Conservation (phyloP, 2,329 filamentous ascomycete species). For the Verticillium zaregamsianum region DNA sequence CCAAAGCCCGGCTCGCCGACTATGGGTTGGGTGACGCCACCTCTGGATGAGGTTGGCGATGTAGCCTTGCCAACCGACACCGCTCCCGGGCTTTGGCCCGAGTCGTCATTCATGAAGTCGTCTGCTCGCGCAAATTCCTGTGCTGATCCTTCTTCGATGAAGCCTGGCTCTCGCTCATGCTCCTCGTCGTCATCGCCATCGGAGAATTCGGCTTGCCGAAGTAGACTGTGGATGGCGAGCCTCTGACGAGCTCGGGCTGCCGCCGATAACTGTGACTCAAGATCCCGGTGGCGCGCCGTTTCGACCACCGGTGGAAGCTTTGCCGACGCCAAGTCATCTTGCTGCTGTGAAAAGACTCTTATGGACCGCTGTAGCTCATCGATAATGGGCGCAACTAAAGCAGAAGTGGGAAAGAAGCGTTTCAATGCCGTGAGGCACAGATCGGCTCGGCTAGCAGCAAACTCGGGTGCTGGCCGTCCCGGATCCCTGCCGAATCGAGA, state of each 20-base stretch:
- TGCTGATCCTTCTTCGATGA: background rate
- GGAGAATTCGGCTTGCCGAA: conserved; percentile 19
- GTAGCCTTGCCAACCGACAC: background rate
- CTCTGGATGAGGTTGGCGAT: background rate
- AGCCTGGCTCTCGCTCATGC: conserved; percentile 1
- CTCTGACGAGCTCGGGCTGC: conserved; percentile 16
- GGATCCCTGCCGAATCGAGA: conserved; percentile 12
- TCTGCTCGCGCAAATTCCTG: background rate
- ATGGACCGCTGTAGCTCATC: conserved; percentile 18
- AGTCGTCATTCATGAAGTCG: background rate
- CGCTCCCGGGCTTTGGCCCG: background rate
- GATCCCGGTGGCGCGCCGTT: conserved; percentile 4
- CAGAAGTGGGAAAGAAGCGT: conserved; percentile 20
- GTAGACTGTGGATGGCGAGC: conserved; percentile 23
- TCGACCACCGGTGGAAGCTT: background rate
- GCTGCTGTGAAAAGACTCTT: conserved; percentile 10
- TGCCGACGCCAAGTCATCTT: background rate
- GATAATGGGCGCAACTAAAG: conserved; percentile 20
- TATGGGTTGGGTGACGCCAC: background rate
- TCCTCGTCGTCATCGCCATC: conserved; percentile 19
- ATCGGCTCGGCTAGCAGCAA: conserved; percentile 19
- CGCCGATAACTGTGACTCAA: conserved; percentile 11
- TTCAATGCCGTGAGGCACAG: conserved; percentile 19
- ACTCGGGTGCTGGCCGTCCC: conserved; percentile 15
- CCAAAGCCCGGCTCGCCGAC: background rate